phyloP scores from a whole-genome alignment of 768 basidiomycete species.

The Pulveroboletus sp. region DNA sequence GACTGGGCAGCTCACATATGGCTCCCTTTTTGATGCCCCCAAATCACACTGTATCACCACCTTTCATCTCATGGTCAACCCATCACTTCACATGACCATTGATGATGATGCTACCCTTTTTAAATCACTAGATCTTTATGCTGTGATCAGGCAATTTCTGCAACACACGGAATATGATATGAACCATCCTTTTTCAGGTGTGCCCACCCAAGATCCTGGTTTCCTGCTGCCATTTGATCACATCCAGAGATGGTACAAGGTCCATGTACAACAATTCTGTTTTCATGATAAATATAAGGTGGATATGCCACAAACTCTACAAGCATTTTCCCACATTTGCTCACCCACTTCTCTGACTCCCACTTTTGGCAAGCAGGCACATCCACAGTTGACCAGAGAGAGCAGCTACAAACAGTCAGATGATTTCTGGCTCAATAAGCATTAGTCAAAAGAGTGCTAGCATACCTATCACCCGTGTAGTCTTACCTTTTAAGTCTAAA shows the following conservation, averaged over 20 bases:
- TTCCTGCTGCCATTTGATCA: background rate
- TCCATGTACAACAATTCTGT: background rate
- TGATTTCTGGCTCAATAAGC: no score
- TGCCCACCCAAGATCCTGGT: background rate
- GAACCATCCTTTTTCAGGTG: no score
- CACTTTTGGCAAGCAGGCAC: background rate
- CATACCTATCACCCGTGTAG: no score
- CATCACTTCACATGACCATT: no score
- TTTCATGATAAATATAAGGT: background rate
- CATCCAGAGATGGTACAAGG: constrained; percentile 2
- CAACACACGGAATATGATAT: background rate
- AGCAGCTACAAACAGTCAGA: background rate
- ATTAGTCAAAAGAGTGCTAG: background rate
- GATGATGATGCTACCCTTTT: background rate
- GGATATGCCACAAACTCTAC: background rate
- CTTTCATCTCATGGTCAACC: no score
- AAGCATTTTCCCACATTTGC: background rate
- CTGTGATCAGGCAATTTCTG: background rate
- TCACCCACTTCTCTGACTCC: background rate
- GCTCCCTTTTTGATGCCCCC: no score
- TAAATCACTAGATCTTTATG: background rate
- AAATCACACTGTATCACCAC: no score
- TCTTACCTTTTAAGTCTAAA: no score
- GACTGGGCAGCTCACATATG: no score
- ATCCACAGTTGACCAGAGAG: background rate